These are phyloP conservation scores for Suillus subaureus DNA, from an alignment of 768 basidiomycete species.

Conservation along the genomic window DNA sequence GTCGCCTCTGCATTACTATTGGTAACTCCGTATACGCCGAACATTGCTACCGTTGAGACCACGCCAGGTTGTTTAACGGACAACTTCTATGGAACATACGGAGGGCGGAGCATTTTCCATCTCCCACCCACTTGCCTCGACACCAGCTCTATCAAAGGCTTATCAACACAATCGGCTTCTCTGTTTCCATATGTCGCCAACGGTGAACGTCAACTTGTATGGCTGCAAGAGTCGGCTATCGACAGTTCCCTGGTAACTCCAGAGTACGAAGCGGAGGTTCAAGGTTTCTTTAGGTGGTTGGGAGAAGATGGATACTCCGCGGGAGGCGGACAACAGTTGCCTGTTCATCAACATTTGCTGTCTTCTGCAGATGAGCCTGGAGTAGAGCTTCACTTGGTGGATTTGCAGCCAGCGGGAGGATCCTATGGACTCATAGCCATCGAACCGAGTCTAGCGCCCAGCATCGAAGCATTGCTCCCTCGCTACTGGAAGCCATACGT, in stretches of 20 bases:
- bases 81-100: constrained; percentile 59
- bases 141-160: constrained; percentile 16
- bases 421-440: constrained; percentile 56
- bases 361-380: constrained; percentile 13
- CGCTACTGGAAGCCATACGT: constrained; percentile 71
- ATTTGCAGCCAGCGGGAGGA: constrained; percentile 45
- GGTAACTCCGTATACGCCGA: constrained; percentile 22
- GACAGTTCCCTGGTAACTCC: constrained; percentile 45
- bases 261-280: constrained; percentile 36
- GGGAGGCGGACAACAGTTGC: constrained; percentile 14
- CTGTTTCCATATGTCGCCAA: constrained; percentile 27
- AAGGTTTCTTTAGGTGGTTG: constrained; percentile 37
- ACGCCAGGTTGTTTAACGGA: constrained; percentile 46
- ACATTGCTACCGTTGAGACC: constrained; percentile 15
- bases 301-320: constrained; percentile 17
- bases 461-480: constrained; percentile 67
- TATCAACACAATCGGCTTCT: constrained; percentile 26
- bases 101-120: constrained; percentile 52
- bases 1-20: constrained; percentile 15
- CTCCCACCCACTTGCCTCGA: constrained; percentile 44
- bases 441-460: constrained; percentile 38
- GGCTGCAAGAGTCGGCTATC: constrained; percentile 59
- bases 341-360: constrained; percentile 23
- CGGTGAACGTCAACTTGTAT: constrained; percentile 49
- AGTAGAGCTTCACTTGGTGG: constrained; percentile 16